phyloP scores from a whole-genome alignment of 768 basidiomycete species.

The Auriscalpium microsporum region DNA sequence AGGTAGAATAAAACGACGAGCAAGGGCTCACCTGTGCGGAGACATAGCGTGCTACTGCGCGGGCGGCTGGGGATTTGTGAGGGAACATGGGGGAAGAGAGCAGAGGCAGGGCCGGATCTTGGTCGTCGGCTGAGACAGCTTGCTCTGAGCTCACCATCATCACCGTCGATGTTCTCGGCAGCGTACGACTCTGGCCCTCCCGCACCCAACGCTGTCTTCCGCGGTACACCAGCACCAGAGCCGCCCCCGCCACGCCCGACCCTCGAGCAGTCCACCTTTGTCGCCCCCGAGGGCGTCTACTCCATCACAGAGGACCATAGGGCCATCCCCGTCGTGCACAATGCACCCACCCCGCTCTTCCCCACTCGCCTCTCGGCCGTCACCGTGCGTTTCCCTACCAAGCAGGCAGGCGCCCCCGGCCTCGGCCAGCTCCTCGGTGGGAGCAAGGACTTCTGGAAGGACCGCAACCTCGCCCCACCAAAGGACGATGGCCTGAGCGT shows the following conservation, averaged over 20 bases:
- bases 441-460: conserved; percentile 57
- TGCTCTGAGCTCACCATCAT: conserved; percentile 15
- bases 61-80: conserved; percentile 10
- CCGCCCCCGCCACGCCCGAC: conserved; percentile 8
- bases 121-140: conserved; percentile 1
- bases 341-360: conserved; percentile 31
- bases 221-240: conserved; percentile 12
- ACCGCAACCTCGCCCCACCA: conserved; percentile 26
- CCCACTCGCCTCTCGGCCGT: conserved; percentile 59
- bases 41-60: conserved; percentile 9
- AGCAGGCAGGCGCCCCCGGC: conserved; percentile 46
- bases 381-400: conserved; percentile 55
- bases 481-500: conserved; percentile 57
- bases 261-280: conserved; percentile 75
- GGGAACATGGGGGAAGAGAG: conserved; percentile 16
- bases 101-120: not conserved
- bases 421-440: conserved; percentile 62
- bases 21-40: conserved; percentile 7
- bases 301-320: conserved; percentile 83
- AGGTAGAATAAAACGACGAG: not conserved
- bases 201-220: not conserved
- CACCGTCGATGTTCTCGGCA: conserved; percentile 9
- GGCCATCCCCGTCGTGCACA: conserved; percentile 36
- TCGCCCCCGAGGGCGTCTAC: conserved; percentile 87
- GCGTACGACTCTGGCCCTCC: conserved; percentile 7